phyloP scores from a whole-genome alignment of 176 grass and related monocot genomes.

The Secale cereale region DNA sequence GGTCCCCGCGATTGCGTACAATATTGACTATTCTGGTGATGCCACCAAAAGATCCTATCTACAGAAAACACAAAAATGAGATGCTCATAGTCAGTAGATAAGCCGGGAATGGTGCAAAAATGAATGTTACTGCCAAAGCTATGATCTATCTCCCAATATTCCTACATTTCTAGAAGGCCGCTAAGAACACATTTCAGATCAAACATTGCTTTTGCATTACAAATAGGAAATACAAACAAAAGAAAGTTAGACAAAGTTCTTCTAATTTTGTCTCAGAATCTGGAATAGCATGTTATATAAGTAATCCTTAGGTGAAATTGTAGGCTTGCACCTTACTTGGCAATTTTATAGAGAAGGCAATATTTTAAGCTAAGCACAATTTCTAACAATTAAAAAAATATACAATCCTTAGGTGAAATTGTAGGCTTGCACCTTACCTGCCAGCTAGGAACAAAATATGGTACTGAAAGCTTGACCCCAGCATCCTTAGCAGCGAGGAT shows the following conservation, averaged over 20 bases:
- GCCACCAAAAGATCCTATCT: slow-evolving; percentile 97
- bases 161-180: neutral
- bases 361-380: neutral
- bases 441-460: slow-evolving; percentile 99
- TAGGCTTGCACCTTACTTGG: too few species aligned
- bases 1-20: slow-evolving; percentile 75
- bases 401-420: neutral
- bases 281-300: neutral
- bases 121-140: neutral
- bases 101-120: neutral
- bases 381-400: neutral
- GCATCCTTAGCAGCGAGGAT: slow-evolving; percentile 73
- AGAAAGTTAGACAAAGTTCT: neutral
- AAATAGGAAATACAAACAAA: neutral
- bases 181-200: neutral
- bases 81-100: neutral
- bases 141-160: neutral
- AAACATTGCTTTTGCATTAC: neutral
- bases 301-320: too few species aligned
- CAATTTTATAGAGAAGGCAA: neutral
- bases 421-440: slow-evolving; percentile 58
- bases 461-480: slow-evolving; percentile 90
- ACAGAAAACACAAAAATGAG: slow-evolving; percentile 24
- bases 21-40: slow-evolving; percentile 94
- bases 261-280: neutral